These are phyloP conservation scores for Spatholobus suberectus DNA, from an alignment of 306 rosid species.

Conservation along the genomic window DNA sequence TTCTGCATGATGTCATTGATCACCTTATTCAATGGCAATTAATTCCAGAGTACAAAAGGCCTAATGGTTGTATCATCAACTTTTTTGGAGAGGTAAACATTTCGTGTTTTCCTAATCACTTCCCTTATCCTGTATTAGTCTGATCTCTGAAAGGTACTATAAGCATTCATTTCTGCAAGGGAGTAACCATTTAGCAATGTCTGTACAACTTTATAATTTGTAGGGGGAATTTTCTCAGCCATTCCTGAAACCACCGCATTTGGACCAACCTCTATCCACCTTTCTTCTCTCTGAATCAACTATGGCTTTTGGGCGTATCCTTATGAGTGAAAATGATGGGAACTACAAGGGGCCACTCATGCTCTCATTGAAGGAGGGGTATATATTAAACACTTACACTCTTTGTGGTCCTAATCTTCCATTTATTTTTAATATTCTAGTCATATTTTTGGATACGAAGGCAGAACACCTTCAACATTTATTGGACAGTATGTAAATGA, in stretches of 20 bases:
- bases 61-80: slow-evolving; percentile 88
- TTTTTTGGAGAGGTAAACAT: slow-evolving; percentile 87
- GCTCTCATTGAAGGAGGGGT: slow-evolving; percentile 88
- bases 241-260: slow-evolving; percentile 92
- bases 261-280: slow-evolving; percentile 93
- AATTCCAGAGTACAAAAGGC: slow-evolving; percentile 89
- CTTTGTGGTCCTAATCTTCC: neutral
- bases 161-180: slow-evolving; percentile 35
- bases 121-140: slow-evolving; percentile 36
- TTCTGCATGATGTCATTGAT: slow-evolving; percentile 78
- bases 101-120: slow-evolving; percentile 36
- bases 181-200: slow-evolving; percentile 26
- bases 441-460: slow-evolving; percentile 24
- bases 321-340: slow-evolving; percentile 79
- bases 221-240: slow-evolving; percentile 97
- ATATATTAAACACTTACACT: slow-evolving; percentile 37
- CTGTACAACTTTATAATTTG: slow-evolving; percentile 26
- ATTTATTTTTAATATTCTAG: slow-evolving; percentile 30
- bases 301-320: slow-evolving; percentile 92
- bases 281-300: slow-evolving; percentile 87
- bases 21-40: slow-evolving; percentile 90
- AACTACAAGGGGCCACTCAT: slow-evolving; percentile 92
- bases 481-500: slow-evolving; percentile 5
- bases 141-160: slow-evolving; percentile 28
- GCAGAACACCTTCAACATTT: slow-evolving; percentile 29